Conservation (phyloP, 345 rosid species). For the Camelina laxa region DNA sequence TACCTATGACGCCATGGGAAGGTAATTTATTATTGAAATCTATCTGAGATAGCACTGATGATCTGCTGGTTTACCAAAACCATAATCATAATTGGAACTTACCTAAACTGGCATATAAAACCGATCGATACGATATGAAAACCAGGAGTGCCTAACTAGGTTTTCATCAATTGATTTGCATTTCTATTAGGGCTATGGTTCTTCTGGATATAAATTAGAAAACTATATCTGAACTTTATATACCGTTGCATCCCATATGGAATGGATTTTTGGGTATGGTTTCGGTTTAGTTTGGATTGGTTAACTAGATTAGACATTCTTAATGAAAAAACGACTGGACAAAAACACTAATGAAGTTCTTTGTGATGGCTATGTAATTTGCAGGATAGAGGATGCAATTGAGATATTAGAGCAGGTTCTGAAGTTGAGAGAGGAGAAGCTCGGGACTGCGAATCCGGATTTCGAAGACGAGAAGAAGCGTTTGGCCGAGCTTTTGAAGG, state of each 20-base stretch:
- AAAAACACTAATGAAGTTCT: background rate
- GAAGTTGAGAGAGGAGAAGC: slow-evolving; percentile 95
- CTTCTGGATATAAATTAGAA: too few relatives aligned
- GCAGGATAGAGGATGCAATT: slow-evolving; percentile 96
- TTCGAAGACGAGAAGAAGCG: slow-evolving; percentile 95
- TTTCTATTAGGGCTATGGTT: too few relatives aligned
- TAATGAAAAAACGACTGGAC: background rate
- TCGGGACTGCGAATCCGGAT: slow-evolving; percentile 97
- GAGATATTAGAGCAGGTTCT: slow-evolving; percentile 90
- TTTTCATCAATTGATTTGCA: too few relatives aligned
- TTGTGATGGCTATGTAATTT: slow-evolving; percentile 33
- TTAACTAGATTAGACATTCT: background rate
- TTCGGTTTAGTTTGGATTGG: background rate
- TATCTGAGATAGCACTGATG: background rate
- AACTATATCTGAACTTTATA: too few relatives aligned
- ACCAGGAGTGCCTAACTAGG: background rate
- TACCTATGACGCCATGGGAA: slow-evolving; percentile 99
- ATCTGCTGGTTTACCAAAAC: slow-evolving; percentile 1
- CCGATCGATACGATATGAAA: background rate
- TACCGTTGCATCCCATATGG: background rate
- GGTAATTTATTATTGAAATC: slow-evolving; percentile 54
- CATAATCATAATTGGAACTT: background rate
- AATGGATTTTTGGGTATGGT: background rate
- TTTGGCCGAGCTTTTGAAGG: slow-evolving; percentile 92
- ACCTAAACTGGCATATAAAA: background rate